Evolutionary conservation across 768 basidiomycete genomes (phyloP), one percentile per base, ranked within the genome.

Genomic region (Glaciozyma martinii): DNA sequence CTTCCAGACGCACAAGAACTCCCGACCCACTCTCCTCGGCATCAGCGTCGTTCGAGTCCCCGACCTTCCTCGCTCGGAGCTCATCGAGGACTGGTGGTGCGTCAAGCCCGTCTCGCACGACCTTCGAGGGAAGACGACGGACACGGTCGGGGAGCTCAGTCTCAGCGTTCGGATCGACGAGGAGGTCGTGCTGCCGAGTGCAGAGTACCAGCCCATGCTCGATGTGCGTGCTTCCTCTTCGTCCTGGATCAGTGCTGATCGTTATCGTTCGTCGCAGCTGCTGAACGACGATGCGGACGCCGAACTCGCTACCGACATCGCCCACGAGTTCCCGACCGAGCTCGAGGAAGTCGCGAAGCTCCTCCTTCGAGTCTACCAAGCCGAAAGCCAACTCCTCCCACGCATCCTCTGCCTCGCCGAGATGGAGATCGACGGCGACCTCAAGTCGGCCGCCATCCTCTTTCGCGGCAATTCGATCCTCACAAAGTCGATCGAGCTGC

Each of bases 51-150:
- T 93, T 59, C 78, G 84, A 2, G 79, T 91, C 29, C 77, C 77
- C 13, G 87, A 86, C 72, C 88, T 91, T 71, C 82, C 85, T 29
- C 80, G 89, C 30, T 83, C 85, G 23, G 87, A 89, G 70, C 75
- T 78, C 5, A 80, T 88, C 8, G 89, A 92, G 74, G 90, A 90
- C 19, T 92, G 88, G 88, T 91, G 85, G 76, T 86, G 89, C 19
- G 77, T 74, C 57, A 61, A 68, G 55, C 66, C 71, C 1, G 43
- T 50, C 1, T 32, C 50, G 21, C 30, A 33, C 15, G 61, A 59
- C 37, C 5, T 29, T 19, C 30, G 58, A 5, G 46, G 60, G 0
- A 66, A 69, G 61, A 44, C 53, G 21, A 37, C 63, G 10, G 71
- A 66, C 43, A 59, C 78, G 49, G 80, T 84, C 9, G 90, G 90